These are phyloP conservation scores for Didymella lethalis DNA, from an alignment of 2,329 filamentous ascomycete species.

Conservation along the genomic window DNA sequence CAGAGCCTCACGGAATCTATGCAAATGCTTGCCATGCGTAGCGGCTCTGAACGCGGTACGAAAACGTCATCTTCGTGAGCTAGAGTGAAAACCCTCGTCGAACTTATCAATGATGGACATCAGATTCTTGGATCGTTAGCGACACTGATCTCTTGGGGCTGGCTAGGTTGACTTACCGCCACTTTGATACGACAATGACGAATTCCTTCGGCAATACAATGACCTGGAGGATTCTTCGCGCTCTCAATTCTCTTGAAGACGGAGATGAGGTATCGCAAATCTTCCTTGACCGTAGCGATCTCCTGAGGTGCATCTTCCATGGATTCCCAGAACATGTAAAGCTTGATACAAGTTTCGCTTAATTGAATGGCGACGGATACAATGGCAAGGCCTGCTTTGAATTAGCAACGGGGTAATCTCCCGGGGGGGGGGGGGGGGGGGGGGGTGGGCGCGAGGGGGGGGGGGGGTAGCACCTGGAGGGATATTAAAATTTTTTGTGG, in stretches of 20 bases:
- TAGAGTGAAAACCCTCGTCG: constrained; percentile 15
- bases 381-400: constrained; percentile 15
- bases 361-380: constrained; percentile 20
- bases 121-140: constrained; percentile 8
- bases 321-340: constrained; percentile 27
- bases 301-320: constrained; percentile 27
- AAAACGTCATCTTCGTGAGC: constrained; percentile 15
- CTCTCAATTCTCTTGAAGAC: constrained; percentile 21
- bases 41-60: constrained; percentile 23
- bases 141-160: no score
- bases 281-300: constrained; percentile 23
- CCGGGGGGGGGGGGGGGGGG: no score
- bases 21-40: constrained; percentile 19
- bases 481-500: no score
- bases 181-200: constrained; percentile 23
- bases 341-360: constrained; percentile 20
- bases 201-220: constrained; percentile 23
- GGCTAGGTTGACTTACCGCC: neutral
- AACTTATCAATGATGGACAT: constrained; percentile 13
- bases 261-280: constrained; percentile 23
- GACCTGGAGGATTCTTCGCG: neutral
- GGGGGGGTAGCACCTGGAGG: no score
- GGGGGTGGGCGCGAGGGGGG: no score
- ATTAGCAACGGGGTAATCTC: neutral
- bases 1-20: constrained; percentile 21